Evolutionary conservation across 306 rosid species (phyloP).

Genomic region (Gynostemma pentaphyllum): DNA sequence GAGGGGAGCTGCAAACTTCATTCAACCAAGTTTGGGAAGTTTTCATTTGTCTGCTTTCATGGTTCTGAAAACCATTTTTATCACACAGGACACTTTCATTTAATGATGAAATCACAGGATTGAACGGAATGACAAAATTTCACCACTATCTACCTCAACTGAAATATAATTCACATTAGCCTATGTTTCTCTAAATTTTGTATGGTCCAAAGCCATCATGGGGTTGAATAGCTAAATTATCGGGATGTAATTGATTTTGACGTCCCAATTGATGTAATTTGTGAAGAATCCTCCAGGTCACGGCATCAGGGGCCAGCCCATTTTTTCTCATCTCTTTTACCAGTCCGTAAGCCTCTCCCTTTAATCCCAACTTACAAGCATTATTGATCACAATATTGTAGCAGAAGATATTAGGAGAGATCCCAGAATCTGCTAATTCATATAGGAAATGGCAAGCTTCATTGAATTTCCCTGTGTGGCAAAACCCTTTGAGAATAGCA

Average conservation of each 20-base stretch:
- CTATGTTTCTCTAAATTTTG: neutral
- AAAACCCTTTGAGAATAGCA: slow-evolving; percentile 66
- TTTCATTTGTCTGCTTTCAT: neutral
- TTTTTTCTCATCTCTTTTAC: slow-evolving; percentile 74
- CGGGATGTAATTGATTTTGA: slow-evolving; percentile 8
- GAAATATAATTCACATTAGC: neutral
- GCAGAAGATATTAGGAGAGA: slow-evolving; percentile 56
- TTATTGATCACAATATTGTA: slow-evolving; percentile 63
- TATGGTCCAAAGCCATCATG: neutral
- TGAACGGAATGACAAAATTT: neutral
- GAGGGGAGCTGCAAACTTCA: neutral
- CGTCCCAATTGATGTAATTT: slow-evolving; percentile 34
- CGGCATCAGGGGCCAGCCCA: slow-evolving; percentile 60
- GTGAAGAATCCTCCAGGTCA: slow-evolving; percentile 86
- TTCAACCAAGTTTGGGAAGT: neutral
- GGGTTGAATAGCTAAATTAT: slow-evolving; percentile 19
- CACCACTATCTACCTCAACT: neutral
- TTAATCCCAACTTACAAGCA: slow-evolving; percentile 51
- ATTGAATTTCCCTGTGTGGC: slow-evolving; percentile 29
- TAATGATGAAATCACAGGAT: neutral
- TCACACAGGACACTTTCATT: neutral
- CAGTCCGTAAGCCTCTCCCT: slow-evolving; percentile 55
- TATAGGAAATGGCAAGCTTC: slow-evolving; percentile 81
- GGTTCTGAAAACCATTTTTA: neutral
- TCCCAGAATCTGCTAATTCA: slow-evolving; percentile 71